Base-by-base conservation (phyloP, 1,284 basidiomycete genomes). In the Thelephora terrestris region DNA sequence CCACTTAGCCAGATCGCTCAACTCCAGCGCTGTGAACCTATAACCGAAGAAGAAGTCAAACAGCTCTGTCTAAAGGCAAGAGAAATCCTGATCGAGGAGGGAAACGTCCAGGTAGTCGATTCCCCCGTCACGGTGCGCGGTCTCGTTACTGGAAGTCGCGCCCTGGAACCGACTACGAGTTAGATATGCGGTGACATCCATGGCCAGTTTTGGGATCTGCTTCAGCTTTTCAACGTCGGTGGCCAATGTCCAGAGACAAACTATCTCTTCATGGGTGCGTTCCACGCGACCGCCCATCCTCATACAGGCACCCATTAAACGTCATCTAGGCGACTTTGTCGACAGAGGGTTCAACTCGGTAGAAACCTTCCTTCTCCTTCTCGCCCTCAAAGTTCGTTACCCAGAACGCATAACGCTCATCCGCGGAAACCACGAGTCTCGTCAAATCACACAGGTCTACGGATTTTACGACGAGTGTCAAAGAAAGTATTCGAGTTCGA, bases 401-500 rank as follows among this genome's bases (percentile, higher is more conserved):
- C 94, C 93, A 17, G 96, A 99, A 63, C 83, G 95, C 43, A 96
- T 99, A 63, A 98, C 93, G 0, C 81, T 99, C 55, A 96, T 99
- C 57, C 79, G 95, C 32, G 95, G 95, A 12, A 99, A 99, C 74
- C 95, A 99, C 73, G 95, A 99, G 68, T 94, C 91, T n/a, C 75
- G 95, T 3, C 95, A 99, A 65, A 99, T 99, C 60, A 97, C 93
- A 0, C 95, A 99, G 62, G 95, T 99, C 0, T 99, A 99, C 65
- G 96, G 95, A 12, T 99, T 99, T 65, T 99, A 98, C 70, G 96
- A 99, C 68, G 95, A 99, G 62, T 99, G 95, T 66, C 86, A 92
- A 64, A 73, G 94, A 34, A 99, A 99, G 66, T 99, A 98, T 61
- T 95, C 95, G 5, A 87, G 79, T 58, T 86, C 82, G 50, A 95